Evolutionary conservation across 2,329 filamentous ascomycete species (phyloP).

Genomic region (Clonostachys chloroleuca): DNA sequence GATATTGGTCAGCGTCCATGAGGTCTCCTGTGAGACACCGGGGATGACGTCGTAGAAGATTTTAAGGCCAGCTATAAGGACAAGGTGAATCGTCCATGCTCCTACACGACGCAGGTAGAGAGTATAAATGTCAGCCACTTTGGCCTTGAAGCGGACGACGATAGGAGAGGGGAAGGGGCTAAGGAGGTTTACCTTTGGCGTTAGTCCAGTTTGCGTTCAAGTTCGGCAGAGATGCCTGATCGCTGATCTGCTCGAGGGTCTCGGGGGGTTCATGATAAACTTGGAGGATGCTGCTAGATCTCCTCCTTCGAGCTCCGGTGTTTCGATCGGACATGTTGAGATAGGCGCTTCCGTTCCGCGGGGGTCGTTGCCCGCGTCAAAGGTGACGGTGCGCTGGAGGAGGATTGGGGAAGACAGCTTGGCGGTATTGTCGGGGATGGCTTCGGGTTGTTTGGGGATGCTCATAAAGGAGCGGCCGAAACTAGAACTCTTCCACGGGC

Average conservation of each 20-base stretch:
- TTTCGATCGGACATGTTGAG: slow-evolving; percentile 56
- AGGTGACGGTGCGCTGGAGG: slow-evolving; percentile 85
- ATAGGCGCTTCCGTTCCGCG: slow-evolving; percentile 20
- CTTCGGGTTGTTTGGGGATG: too few species aligned
- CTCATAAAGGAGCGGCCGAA: too few species aligned
- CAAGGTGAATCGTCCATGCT: slow-evolving; percentile 96
- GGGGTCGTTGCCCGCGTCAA: slow-evolving; percentile 63
- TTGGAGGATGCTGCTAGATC: slow-evolving; percentile 87
- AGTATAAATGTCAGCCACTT: not conserved
- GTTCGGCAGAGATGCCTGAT: slow-evolving; percentile 92
- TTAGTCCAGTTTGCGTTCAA: slow-evolving; percentile 99
- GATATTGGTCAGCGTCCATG: slow-evolving; percentile 98
- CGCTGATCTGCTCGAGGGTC: slow-evolving; percentile 95
- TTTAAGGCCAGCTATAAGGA: slow-evolving; percentile 87
- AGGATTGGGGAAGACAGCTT: slow-evolving; percentile 91
- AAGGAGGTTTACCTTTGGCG: slow-evolving; percentile 71
- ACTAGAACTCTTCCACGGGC: too few species aligned
- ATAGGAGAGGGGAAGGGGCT: not conserved
- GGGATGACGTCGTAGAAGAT: slow-evolving; percentile 97
- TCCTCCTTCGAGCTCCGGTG: slow-evolving; percentile 69
- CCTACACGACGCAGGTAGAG: slow-evolving; percentile 44
- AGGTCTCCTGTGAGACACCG: slow-evolving; percentile 94
- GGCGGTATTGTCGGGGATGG: slow-evolving; percentile 64
- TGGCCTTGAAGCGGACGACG: not conserved
- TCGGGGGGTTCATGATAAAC: slow-evolving; percentile 97